Conservation (phyloP, 768 basidiomycete species). For the Mycena galericulata region DNA sequence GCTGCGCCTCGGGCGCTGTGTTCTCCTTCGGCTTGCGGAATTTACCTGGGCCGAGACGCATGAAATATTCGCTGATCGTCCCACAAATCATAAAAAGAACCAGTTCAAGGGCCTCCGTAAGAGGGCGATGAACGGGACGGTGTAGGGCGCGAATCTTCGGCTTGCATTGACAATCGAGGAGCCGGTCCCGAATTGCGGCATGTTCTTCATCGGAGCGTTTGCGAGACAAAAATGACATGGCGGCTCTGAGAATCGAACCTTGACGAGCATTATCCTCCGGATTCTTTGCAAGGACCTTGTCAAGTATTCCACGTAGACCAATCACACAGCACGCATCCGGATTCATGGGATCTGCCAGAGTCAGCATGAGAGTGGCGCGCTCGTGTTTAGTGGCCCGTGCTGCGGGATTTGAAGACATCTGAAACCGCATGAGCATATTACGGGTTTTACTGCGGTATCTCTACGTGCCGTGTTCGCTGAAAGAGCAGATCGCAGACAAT, state of each 20-base stretch:
- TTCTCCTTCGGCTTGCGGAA: neutral
- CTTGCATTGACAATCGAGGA: neutral
- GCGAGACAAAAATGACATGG: neutral
- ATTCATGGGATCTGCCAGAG: neutral
- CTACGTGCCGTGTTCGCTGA: no score
- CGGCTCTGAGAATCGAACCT: neutral
- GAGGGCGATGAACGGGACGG: neutral
- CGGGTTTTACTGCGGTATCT: no score
- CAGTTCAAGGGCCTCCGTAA: neutral
- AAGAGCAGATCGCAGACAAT: no score
- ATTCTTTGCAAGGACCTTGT: neutral
- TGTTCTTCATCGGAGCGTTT: neutral
- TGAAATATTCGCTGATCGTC: slow-evolving; percentile 9
- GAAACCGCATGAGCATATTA: no score
- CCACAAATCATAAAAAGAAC: neutral
- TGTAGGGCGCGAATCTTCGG: neutral
- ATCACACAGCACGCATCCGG: neutral
- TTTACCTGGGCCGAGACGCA: slow-evolving; percentile 2
- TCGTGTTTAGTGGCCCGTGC: neutral
- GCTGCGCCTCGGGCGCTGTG: neutral
- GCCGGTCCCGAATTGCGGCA: neutral
- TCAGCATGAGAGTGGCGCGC: neutral
- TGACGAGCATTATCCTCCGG: neutral
- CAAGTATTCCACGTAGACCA: neutral
- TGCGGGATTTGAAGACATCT: neutral